Base-by-base conservation (phyloP, 83 land plant species). In the Picea abies region DNA sequence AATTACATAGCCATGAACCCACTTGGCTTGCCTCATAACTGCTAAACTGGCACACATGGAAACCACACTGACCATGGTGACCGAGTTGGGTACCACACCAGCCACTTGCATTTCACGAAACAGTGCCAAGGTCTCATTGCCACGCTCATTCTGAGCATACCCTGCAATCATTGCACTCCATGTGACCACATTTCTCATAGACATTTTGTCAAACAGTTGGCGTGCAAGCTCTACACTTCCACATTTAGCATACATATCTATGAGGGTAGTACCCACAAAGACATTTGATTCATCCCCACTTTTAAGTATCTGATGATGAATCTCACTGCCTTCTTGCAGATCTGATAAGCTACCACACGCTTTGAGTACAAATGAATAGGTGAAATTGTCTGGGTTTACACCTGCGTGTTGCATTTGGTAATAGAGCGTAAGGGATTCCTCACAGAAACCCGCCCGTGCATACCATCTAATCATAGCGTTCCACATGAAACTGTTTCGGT, bases 111-210 rank as follows among this genome's bases (percentile, higher is more conserved):
- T 80, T 81, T 85, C 85, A 78, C 63, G 81, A 72, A 83, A 90
- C 71, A 79, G 62, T 17, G 44, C 68, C 71, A 88, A 81, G 29
- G 92, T 88, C 60, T 90, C 90, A n/a, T 63, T 49, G 1, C 85
- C 85, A 23, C 64, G 23, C 4, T 90, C 90, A 69, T 56, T 72
- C 25, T 85, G 89, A 16, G 85, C 81, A 69, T 84, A 87, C 65
- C 89, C 90, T 76, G 64, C 61, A 52, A 90, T 85, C 86, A 90
- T 85, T 14, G 85, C 87, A 69, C 86, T 87, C 92, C 92, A 90
- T 4, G 88, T 85, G 4, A 90, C 86, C 63, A 82, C 77, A 82
- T 90, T 87, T 76, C 75, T 83, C 63, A 77, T 61, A 8, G 80
- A 70, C 87, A 87, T 90, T 44, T n/a, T 65, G 14, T 67, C 65